Conservation (phyloP, 257 asterid genomes). For the Petunia secreta region DNA sequence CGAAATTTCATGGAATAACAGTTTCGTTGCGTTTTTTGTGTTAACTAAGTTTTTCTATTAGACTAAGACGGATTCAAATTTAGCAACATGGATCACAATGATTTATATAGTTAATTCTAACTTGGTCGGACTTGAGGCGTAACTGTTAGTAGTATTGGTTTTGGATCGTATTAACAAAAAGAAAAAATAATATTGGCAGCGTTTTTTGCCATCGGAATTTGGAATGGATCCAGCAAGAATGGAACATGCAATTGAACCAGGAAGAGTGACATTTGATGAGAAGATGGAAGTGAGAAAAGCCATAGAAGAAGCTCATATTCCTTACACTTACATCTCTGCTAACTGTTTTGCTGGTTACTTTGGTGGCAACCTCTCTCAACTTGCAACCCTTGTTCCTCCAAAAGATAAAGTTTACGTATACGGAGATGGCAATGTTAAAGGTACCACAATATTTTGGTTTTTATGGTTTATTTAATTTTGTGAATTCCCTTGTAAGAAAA, state of each 20-base stretch:
- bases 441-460: constrained; percentile 29
- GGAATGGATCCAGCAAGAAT: constrained; percentile 76
- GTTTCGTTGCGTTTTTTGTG: no score
- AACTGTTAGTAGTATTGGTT: no score
- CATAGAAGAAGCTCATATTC: constrained; percentile 70
- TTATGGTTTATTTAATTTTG: background rate
- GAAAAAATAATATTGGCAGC: constrained; percentile 40
- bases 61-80: no score
- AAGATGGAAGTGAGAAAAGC: constrained; percentile 72
- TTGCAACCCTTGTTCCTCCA: constrained; percentile 76
- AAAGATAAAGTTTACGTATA: constrained; percentile 49
- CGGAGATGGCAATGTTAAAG: constrained; percentile 71
- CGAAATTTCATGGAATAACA: no score
- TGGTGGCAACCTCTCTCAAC: constrained; percentile 69
- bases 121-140: no score
- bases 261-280: constrained; percentile 86
- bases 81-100: no score
- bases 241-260: constrained; percentile 77
- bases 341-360: constrained; percentile 81
- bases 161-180: background rate
- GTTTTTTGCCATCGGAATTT: constrained; percentile 87
- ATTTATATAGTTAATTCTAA: no score
- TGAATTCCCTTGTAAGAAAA: background rate
- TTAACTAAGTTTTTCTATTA: no score
- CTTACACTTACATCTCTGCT: constrained; percentile 73